Evolutionary conservation across 306 rosid species (phyloP).

Genomic region (Prunus armeniaca): DNA sequence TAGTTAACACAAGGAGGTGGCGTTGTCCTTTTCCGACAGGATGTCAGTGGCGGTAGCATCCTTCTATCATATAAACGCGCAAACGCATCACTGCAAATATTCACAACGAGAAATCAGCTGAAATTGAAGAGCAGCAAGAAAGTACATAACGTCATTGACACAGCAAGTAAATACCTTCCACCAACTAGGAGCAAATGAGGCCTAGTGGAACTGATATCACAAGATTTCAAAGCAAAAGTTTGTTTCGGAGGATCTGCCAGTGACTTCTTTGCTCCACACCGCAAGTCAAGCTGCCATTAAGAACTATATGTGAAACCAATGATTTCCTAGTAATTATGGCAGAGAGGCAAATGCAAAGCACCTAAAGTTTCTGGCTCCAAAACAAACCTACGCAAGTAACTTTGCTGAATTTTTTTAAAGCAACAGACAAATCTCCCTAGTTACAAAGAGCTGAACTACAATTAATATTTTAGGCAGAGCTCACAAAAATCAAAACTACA

Average conservation of each 20-base stretch:
- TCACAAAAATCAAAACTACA: neutral
- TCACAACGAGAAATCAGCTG: slow-evolving; percentile 24
- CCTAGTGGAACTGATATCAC: slow-evolving; percentile 83
- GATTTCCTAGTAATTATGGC: slow-evolving; percentile 18
- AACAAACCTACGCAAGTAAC: neutral
- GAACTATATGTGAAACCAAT: slow-evolving; percentile 35
- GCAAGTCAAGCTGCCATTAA: slow-evolving; percentile 86
- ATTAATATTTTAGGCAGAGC: neutral
- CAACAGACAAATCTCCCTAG: slow-evolving; percentile 16
- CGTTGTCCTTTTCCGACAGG: slow-evolving; percentile 64
- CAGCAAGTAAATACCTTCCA: slow-evolving; percentile 67
- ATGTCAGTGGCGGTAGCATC: slow-evolving; percentile 83
- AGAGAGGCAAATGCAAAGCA: slow-evolving; percentile 13
- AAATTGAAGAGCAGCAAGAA: slow-evolving; percentile 9
- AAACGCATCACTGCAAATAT: slow-evolving; percentile 81
- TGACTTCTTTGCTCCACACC: slow-evolving; percentile 90
- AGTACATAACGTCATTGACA: slow-evolving; percentile 10
- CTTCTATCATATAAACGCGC: slow-evolving; percentile 98
- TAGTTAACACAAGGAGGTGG: slow-evolving; percentile 95
- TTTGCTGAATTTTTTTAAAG: slow-evolving; percentile 1
- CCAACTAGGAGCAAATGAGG: slow-evolving; percentile 97
- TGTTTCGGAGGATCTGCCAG: slow-evolving; percentile 90
- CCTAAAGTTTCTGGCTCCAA: slow-evolving; percentile 5
- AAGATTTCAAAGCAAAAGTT: slow-evolving; percentile 78
- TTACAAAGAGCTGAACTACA: slow-evolving; percentile 6